These are phyloP conservation scores for Ophiobolus disseminans DNA, from an alignment of 2,329 filamentous ascomycete genomes.

Conservation along the genomic window DNA sequence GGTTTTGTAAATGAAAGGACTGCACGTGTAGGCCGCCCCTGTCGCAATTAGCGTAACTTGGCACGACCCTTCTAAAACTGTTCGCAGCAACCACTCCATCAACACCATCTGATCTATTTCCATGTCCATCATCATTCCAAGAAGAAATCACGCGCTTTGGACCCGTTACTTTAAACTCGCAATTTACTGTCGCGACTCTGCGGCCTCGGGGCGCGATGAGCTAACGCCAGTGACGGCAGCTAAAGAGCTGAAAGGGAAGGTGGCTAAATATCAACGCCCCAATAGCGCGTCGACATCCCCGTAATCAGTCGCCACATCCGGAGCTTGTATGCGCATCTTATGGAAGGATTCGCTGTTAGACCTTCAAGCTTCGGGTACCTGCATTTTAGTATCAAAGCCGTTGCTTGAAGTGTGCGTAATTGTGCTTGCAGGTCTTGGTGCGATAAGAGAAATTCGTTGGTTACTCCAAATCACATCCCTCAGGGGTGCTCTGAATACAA, in stretches of 20 bases:
- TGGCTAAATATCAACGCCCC: conserved; percentile 9
- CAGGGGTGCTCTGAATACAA: too few relatives aligned
- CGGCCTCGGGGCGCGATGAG: not conserved
- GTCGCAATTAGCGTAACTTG: conserved; percentile 3
- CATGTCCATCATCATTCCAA: not conserved
- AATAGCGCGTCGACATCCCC: conserved; percentile 7
- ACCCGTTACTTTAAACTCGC: too few relatives aligned
- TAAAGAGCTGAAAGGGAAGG: conserved; percentile 23
- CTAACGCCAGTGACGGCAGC: not conserved
- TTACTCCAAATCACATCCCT: too few relatives aligned
- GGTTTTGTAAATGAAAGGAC: too few relatives aligned
- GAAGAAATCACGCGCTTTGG: not conserved
- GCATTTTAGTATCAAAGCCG: not conserved
- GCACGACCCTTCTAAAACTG: not conserved
- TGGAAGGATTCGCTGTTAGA: conserved; percentile 1
- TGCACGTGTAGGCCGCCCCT: too few relatives aligned
- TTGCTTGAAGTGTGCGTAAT: not conserved
- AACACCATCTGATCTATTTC: not conserved
- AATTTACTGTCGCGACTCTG: too few relatives aligned
- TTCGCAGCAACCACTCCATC: not conserved
- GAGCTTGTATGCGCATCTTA: not conserved
- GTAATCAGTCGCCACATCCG: not conserved
- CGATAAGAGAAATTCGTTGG: not conserved
- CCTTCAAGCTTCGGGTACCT: conserved; percentile 11
- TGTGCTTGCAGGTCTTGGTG: not conserved